These are phyloP conservation scores for Arabidopsis arenosa DNA, from an alignment of 345 rosid genomes.

Conservation along the genomic window DNA sequence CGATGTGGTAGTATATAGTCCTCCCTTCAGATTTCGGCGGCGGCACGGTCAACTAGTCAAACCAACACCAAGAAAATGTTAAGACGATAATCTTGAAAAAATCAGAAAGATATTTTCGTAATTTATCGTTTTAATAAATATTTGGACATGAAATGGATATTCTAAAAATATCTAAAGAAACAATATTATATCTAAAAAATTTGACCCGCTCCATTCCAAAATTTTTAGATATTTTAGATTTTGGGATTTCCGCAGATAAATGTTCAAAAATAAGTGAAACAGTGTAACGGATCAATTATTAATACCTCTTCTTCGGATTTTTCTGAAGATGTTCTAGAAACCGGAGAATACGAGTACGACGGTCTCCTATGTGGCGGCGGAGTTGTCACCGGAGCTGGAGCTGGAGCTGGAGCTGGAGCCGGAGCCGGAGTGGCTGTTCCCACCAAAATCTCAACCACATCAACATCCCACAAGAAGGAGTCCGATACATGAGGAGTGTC, in stretches of 20 bases:
- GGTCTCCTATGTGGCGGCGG: conserved; percentile 53
- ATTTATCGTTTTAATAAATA: background rate
- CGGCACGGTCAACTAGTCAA: conserved; percentile 38
- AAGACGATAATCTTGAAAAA: conserved; percentile 21
- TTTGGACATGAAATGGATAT: background rate
- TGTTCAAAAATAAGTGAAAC: background rate
- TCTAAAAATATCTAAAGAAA: background rate
- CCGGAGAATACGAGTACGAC: conserved; percentile 47
- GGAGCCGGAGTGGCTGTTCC: conserved; percentile 10
- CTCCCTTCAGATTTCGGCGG: conserved; percentile 78
- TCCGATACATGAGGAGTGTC: conserved; percentile 62
- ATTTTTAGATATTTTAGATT: background rate
- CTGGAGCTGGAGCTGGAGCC: conserved; percentile 23
- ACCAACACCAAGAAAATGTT: conserved; percentile 27
- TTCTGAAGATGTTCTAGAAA: conserved; percentile 42
- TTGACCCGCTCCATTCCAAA: background rate
- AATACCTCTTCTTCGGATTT: conserved; percentile 62
- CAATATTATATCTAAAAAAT: background rate
- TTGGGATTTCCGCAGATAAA: background rate
- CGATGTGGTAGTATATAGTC: conserved; percentile 78
- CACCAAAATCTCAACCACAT: conserved; percentile 56
- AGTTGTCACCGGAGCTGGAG: conserved; percentile 36
- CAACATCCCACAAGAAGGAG: conserved; percentile 78
- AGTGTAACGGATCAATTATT: background rate
- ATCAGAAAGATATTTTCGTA: background rate